These are phyloP conservation scores for Cordia subcordata DNA, from an alignment of 257 asterid genomes.

Conservation along the genomic window DNA sequence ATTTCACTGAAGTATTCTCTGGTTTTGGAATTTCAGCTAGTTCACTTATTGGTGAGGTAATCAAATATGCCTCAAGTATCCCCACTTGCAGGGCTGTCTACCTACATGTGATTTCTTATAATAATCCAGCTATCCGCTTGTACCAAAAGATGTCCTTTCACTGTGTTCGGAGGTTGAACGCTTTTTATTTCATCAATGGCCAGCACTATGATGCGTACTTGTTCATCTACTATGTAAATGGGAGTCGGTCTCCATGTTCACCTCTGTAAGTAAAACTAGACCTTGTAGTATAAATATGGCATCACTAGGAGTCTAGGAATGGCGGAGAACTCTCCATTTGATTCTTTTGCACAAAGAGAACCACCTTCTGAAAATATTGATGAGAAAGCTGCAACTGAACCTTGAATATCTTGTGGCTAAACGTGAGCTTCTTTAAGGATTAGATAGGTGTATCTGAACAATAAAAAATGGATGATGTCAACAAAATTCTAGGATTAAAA, in stretches of 20 bases:
- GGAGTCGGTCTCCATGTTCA: slow-evolving; percentile 95
- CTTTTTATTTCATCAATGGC: slow-evolving; percentile 74
- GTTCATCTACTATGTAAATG: slow-evolving; percentile 91
- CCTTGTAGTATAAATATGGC: background rate
- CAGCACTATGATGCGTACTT: slow-evolving; percentile 85
- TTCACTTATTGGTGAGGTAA: slow-evolving; percentile 70
- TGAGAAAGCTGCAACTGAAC: no score
- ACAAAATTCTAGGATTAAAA: no score
- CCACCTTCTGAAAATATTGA: no score
- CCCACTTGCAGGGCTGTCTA: slow-evolving; percentile 80
- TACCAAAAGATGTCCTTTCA: slow-evolving; percentile 89
- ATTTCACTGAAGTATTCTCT: slow-evolving; percentile 18
- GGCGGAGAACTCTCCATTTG: background rate
- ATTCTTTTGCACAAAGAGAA: background rate
- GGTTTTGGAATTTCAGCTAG: slow-evolving; percentile 61
- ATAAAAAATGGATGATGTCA: no score
- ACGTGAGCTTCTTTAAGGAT: no score
- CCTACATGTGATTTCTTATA: slow-evolving; percentile 94
- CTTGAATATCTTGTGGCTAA: no score
- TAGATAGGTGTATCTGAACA: no score
- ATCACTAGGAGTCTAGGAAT: no score
- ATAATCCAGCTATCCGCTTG: slow-evolving; percentile 81
- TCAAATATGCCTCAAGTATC: slow-evolving; percentile 65
- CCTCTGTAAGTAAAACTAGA: slow-evolving; percentile 63
- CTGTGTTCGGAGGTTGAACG: slow-evolving; percentile 63